A percentile compares a stretch with the other conserved stretches of the same genome.
These are phyloP conservation scores for Talinum fruticosum DNA, from an alignment of 148 eudicot genomes.

Conservation along the genomic window DNA sequence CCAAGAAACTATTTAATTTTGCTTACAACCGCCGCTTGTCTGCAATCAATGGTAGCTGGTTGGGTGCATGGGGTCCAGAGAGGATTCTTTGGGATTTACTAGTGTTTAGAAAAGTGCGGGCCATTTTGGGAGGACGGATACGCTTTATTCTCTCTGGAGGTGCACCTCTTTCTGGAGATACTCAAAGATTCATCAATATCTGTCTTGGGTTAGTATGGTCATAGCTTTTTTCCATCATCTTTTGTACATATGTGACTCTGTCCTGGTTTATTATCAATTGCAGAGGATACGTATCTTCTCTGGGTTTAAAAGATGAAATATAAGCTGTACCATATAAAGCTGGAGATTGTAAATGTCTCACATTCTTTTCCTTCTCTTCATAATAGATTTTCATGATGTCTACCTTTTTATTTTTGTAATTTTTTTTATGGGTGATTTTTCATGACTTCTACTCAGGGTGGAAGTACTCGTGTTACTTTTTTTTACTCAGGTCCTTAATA, in stretches of 20 bases:
- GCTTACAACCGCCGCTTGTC: slow-evolving; percentile 81
- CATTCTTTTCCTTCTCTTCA: not conserved
- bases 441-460: not conserved
- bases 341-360: not conserved
- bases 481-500: not conserved
- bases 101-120: slow-evolving; percentile 78
- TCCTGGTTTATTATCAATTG: not conserved
- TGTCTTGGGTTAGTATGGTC: slow-evolving; percentile 77
- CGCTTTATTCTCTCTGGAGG: slow-evolving; percentile 93
- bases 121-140: slow-evolving; percentile 76
- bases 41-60: slow-evolving; percentile 91
- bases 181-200: slow-evolving; percentile 93
- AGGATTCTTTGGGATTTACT: slow-evolving; percentile 69
- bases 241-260: slow-evolving; percentile 10
- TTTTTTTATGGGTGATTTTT: no score
- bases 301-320: not conserved
- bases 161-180: slow-evolving; percentile 93
- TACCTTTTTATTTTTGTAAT: no score
- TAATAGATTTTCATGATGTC: not conserved
- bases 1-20: slow-evolving; percentile 75
- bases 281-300: not conserved
- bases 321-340: not conserved
- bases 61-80: slow-evolving; percentile 92
- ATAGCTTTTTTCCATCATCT: not conserved
- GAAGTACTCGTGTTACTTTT: not conserved